These are phyloP conservation scores for Pinus taeda DNA, from an alignment of 75 land plant species.

Conservation along the genomic window DNA sequence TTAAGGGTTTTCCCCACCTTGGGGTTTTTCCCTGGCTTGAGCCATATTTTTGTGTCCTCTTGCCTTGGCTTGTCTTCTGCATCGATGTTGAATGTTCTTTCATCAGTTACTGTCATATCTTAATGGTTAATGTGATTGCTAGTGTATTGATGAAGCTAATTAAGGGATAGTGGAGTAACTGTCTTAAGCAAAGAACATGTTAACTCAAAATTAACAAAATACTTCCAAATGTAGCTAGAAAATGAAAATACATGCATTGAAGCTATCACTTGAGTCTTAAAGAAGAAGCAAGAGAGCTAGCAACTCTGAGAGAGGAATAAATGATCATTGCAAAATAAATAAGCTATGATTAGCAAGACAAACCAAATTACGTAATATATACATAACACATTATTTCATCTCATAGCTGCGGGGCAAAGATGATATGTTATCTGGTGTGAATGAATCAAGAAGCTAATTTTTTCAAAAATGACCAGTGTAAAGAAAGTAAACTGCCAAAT, in stretches of 20 bases:
- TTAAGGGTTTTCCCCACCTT: too few species aligned
- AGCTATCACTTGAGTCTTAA: background rate
- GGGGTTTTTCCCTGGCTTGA: too few species aligned
- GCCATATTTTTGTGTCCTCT: too few species aligned
- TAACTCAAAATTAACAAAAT: background rate
- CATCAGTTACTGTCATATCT: too few species aligned
- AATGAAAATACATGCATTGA: slow-evolving; percentile 1
- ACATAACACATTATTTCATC: background rate
- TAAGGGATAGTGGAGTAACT: too few species aligned
- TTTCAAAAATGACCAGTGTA: background rate
- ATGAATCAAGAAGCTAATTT: background rate
- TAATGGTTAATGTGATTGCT: too few species aligned
- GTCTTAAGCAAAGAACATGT: too few species aligned
- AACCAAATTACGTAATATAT: background rate
- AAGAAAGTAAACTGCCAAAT: background rate
- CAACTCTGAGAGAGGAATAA: background rate
- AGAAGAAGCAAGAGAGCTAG: background rate
- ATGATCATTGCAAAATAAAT: background rate
- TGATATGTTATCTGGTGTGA: background rate
- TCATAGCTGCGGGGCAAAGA: background rate
- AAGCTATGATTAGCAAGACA: background rate
- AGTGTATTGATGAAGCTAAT: too few species aligned
- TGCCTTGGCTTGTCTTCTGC: too few species aligned
- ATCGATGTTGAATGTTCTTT: too few species aligned
- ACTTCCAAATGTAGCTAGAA: background rate